These are phyloP conservation scores for Paecilomyces formosus DNA, from an alignment of 2,329 filamentous ascomycete species.

Conservation along the genomic window DNA sequence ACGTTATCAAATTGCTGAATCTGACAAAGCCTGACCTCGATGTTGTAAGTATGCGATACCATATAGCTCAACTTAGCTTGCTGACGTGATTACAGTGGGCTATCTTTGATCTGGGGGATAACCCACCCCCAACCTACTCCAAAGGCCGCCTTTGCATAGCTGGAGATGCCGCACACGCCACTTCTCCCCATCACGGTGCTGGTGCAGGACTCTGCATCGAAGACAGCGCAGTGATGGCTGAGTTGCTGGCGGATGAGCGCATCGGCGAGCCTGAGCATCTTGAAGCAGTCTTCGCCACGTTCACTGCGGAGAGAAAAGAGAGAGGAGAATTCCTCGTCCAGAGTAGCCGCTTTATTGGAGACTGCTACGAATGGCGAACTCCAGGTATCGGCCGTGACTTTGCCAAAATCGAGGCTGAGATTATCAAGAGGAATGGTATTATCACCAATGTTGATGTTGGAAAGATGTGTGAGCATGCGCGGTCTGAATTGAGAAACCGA, in stretches of 20 bases:
- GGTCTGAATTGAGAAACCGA: constrained; percentile 9
- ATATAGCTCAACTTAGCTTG: neutral
- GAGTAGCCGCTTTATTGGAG: constrained; percentile 24
- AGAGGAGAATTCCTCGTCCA: constrained; percentile 27
- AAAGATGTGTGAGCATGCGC: constrained; percentile 19
- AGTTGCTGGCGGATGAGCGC: constrained; percentile 13
- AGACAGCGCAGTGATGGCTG: constrained; percentile 21
- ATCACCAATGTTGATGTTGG: constrained; percentile 13
- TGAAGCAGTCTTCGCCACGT: constrained; percentile 20
- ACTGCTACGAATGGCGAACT: constrained; percentile 27
- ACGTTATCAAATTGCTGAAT: constrained; percentile 2
- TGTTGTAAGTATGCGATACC: constrained; percentile 9
- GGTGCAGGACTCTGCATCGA: constrained; percentile 28
- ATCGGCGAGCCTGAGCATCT: constrained; percentile 17
- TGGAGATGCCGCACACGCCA: constrained; percentile 37
- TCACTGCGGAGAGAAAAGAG: constrained; percentile 17
- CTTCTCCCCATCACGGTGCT: constrained; percentile 35
- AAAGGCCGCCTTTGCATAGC: constrained; percentile 26
- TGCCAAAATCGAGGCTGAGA: neutral
- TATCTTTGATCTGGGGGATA: constrained; percentile 31
- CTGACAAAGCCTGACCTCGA: constrained; percentile 21
- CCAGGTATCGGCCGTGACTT: neutral
- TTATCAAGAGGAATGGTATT: neutral
- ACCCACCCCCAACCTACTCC: constrained; percentile 30
- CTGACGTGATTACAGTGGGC: constrained; percentile 26